phyloP scores from a whole-genome alignment of 2,329 filamentous ascomycete genomes.

The Scopulariopsis brevicaulis region DNA sequence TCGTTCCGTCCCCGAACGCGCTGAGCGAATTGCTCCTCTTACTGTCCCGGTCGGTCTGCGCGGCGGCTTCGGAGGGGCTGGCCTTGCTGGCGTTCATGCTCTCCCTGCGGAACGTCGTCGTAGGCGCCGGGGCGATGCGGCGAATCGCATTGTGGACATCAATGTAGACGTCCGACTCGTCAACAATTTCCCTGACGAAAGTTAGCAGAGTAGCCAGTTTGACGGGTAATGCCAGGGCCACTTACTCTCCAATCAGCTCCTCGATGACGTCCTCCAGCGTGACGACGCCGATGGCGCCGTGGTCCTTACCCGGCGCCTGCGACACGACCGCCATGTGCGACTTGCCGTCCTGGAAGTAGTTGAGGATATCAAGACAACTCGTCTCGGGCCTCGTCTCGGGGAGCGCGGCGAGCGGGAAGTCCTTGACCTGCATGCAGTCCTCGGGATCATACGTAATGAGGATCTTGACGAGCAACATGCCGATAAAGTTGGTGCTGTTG shows the following conservation, averaged over 20 bases:
- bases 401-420: slow-evolving; percentile 86
- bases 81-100: slow-evolving; percentile 6
- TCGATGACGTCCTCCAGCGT: slow-evolving; percentile 98
- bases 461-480: slow-evolving; percentile 97
- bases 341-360: slow-evolving; percentile 99
- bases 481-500: slow-evolving; percentile 79
- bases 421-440: slow-evolving; percentile 73
- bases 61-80: neutral
- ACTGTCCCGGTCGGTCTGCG: neutral
- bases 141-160: slow-evolving; percentile 98
- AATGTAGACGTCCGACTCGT: slow-evolving; percentile 96
- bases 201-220: slow-evolving; percentile 10
- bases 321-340: slow-evolving; percentile 98
- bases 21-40: neutral
- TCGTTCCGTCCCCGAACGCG: neutral
- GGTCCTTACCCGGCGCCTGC: slow-evolving; percentile 77
- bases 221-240: slow-evolving; percentile 15
- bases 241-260: slow-evolving; percentile 92
- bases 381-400: slow-evolving; percentile 93
- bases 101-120: slow-evolving; percentile 42
- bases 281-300: slow-evolving; percentile 84
- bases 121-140: slow-evolving; percentile 74
- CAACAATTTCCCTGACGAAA: slow-evolving; percentile 76
- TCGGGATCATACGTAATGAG: slow-evolving; percentile 98
- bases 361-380: slow-evolving; percentile 95